Percentiles rank a stretch among this genome's conserved stretches.
These are phyloP conservation scores for Meyerozyma guilliermondii DNA, from an alignment of 1,139 yeast genomes.

Conservation along the genomic window DNA sequence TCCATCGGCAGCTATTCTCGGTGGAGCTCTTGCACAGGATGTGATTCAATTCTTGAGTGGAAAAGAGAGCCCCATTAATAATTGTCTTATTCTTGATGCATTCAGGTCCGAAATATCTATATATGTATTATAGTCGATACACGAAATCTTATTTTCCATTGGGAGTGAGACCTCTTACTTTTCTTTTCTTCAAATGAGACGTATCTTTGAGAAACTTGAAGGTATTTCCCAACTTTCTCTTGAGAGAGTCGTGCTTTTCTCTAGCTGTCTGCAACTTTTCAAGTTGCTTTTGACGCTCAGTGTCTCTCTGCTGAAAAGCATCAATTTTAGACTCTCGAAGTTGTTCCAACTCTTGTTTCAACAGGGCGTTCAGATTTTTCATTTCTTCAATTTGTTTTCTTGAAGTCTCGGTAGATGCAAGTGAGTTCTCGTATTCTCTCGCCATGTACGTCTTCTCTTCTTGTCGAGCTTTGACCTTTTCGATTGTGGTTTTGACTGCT, in stretches of 20 bases:
- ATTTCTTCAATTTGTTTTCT: constrained; percentile 31
- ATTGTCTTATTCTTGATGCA: constrained; percentile 75
- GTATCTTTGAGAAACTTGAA: constrained; percentile 36
- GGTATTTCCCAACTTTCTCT: constrained; percentile 28
- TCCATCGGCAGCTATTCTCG: constrained; percentile 84
- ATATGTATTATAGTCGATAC: constrained; percentile 35
- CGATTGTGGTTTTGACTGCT: constrained; percentile 31
- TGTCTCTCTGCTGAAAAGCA: constrained; percentile 18
- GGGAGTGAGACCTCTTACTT: constrained; percentile 39
- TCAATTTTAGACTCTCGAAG: constrained; percentile 18
- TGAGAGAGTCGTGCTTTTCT: constrained; percentile 20
- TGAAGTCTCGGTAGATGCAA: constrained; percentile 51
- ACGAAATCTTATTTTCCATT: constrained; percentile 11
- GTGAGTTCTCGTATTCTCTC: constrained; percentile 59
- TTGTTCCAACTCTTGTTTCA: constrained; percentile 20
- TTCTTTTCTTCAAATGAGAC: constrained; percentile 40
- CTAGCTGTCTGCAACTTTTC: constrained; percentile 21
- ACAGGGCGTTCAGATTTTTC: constrained; percentile 21
- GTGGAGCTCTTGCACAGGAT: constrained; percentile 90
- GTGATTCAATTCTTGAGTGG: constrained; percentile 76
- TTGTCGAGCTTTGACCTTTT: constrained; percentile 30
- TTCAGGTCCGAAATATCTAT: constrained; percentile 70
- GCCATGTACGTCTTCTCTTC: constrained; percentile 64
- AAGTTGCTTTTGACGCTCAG: constrained; percentile 17
- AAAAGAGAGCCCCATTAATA: constrained; percentile 78